Conservation (phyloP, 2,329 filamentous ascomycete species). For the Cladophialophora yegresii region DNA sequence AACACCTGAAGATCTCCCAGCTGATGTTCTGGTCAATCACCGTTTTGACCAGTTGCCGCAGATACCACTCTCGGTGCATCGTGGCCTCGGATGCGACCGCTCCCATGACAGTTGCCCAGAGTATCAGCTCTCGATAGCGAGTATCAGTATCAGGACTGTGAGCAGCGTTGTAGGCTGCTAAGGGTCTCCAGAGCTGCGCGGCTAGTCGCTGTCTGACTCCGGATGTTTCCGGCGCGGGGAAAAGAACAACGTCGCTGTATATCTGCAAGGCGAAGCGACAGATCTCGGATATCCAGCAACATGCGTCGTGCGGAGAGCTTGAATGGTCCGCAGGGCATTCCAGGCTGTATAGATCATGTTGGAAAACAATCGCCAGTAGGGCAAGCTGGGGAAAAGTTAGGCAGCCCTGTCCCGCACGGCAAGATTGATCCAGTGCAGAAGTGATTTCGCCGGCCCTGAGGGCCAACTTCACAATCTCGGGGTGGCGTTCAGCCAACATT, state of each 20-base stretch:
- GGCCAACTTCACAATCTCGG: neutral
- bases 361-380: neutral
- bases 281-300: neutral
- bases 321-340: neutral
- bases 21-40: neutral
- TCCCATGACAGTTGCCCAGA: slow-evolving; percentile 2
- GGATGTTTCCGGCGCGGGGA: neutral
- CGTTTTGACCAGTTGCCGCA: slow-evolving; percentile 1
- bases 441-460: slow-evolving; percentile 1
- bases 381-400: neutral
- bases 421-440: neutral
- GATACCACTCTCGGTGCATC: neutral
- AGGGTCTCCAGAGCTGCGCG: neutral
- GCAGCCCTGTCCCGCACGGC: neutral
- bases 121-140: neutral
- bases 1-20: neutral
- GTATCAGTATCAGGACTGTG: neutral
- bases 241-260: slow-evolving; percentile 5
- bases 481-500: neutral
- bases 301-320: too few relatives aligned
- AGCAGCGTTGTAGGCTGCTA: neutral
- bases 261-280: neutral
- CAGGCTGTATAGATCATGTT: slow-evolving; percentile 2
- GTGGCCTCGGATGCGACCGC: neutral
- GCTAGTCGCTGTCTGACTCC: neutral